Evolutionary conservation across 2,329 filamentous ascomycete species (phyloP).

Genomic region (Paecilomyces variotii): DNA sequence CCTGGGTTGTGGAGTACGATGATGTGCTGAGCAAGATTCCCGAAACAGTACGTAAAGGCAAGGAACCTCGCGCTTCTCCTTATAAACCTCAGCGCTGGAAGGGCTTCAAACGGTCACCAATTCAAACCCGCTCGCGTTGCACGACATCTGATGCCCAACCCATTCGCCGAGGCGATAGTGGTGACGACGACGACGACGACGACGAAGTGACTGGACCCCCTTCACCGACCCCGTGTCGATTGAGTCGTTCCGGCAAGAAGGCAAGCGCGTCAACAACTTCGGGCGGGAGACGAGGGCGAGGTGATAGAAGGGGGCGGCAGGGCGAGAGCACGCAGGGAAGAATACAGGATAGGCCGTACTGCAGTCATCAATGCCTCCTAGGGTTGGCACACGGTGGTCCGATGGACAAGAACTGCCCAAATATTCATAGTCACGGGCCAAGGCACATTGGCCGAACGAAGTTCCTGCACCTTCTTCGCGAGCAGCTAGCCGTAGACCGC

Average conservation of each 20-base stretch:
- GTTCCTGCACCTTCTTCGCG: slow-evolving; percentile 7
- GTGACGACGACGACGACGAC: too few relatives aligned
- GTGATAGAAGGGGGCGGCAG: slow-evolving; percentile 13
- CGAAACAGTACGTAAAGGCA: too few relatives aligned
- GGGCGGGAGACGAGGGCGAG: slow-evolving; percentile 15
- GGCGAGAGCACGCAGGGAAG: slow-evolving; percentile 6
- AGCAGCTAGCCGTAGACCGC: background rate
- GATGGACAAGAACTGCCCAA: slow-evolving; percentile 25
- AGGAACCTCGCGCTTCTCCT: too few relatives aligned
- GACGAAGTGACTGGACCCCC: too few relatives aligned
- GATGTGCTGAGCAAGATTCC: too few relatives aligned
- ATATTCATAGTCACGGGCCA: slow-evolving; percentile 26
- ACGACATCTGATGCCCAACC: too few relatives aligned
- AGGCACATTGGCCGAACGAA: slow-evolving; percentile 3
- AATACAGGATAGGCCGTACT: slow-evolving; percentile 10
- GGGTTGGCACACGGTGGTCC: slow-evolving; percentile 11
- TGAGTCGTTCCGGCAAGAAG: slow-evolving; percentile 15
- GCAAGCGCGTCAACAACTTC: background rate
- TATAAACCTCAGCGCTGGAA: too few relatives aligned
- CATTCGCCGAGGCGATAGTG: too few relatives aligned
- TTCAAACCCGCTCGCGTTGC: too few relatives aligned
- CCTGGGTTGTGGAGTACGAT: too few relatives aligned
- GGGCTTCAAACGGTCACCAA: too few relatives aligned
- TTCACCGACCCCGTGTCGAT: too few relatives aligned
- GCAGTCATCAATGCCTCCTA: slow-evolving; percentile 14